Evolutionary conservation across 352 stramenopile genomes (phyloP).

Genomic region (Phytopythium cucurbitacearum): DNA sequence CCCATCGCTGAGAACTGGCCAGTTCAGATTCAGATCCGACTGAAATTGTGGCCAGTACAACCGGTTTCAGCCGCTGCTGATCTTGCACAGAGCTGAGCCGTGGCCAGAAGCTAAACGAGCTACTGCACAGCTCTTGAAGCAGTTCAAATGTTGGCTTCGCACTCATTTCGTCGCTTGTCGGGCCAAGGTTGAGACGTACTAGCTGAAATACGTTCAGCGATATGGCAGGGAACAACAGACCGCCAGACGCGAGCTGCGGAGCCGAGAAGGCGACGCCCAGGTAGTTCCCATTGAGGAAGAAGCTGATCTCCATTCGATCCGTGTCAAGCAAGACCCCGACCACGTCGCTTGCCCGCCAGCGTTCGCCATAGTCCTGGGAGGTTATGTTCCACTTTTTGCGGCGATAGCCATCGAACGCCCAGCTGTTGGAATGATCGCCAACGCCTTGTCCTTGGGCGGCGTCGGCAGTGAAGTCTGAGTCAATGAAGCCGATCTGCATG

Average conservation of each 20-base stretch:
- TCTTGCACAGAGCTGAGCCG: slow-evolving; percentile 31
- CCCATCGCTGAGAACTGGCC: slow-evolving; percentile 3
- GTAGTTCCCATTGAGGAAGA: slow-evolving; percentile 89
- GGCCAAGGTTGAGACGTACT: slow-evolving; percentile 78
- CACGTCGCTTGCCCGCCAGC: slow-evolving; percentile 79
- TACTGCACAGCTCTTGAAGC: neutral
- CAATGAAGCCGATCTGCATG: slow-evolving; percentile 93
- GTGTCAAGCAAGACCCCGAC: slow-evolving; percentile 87
- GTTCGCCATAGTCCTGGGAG: slow-evolving; percentile 77
- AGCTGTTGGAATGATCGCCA: slow-evolving; percentile 88
- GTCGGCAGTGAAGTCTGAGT: slow-evolving; percentile 79
- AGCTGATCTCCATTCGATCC: slow-evolving; percentile 83
- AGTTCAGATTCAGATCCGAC: neutral
- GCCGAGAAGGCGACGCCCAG: slow-evolving; percentile 81
- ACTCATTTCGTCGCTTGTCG: neutral
- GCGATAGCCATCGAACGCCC: slow-evolving; percentile 89
- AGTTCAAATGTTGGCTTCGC: slow-evolving; percentile 4
- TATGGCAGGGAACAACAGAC: slow-evolving; percentile 68
- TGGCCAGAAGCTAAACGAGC: slow-evolving; percentile 33
- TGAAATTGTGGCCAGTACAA: slow-evolving; percentile 16
- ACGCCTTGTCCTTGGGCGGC: slow-evolving; percentile 86
- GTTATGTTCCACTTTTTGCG: slow-evolving; percentile 88
- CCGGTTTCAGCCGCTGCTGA: slow-evolving; percentile 33
- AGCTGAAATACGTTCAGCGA: slow-evolving; percentile 86
- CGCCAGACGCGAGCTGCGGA: slow-evolving; percentile 33